phyloP scores from a whole-genome alignment of 306 rosid genomes.

The Sechiopsis laciniata region DNA sequence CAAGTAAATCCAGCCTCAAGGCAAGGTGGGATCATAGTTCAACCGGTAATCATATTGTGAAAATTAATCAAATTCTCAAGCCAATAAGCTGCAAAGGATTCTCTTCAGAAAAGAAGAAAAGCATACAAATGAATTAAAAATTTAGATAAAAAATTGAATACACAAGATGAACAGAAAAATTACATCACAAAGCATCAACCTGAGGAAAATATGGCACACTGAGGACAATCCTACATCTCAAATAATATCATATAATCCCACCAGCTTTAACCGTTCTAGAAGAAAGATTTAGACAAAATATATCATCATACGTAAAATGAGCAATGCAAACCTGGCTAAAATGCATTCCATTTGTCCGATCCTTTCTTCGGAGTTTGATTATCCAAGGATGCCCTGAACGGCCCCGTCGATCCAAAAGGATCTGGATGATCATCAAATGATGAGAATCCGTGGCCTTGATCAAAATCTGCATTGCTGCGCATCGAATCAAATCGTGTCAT shows the following conservation, averaged over 20 bases:
- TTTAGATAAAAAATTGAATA: slow-evolving; percentile 32
- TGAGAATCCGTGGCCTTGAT: slow-evolving; percentile 43
- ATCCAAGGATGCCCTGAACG: slow-evolving; percentile 58
- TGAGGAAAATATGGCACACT: slow-evolving; percentile 31
- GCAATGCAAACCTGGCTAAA: slow-evolving; percentile 40
- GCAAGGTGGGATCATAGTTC: not conserved
- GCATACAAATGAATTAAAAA: slow-evolving; percentile 1
- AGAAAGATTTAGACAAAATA: slow-evolving; percentile 28
- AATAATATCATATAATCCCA: slow-evolving; percentile 28
- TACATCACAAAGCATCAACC: slow-evolving; percentile 40
- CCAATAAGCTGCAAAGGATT: slow-evolving; percentile 18
- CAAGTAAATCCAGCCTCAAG: not conserved
- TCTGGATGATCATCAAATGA: slow-evolving; percentile 71
- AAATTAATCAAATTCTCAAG: slow-evolving; percentile 2
- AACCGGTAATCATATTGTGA: slow-evolving; percentile 18
- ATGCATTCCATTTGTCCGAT: slow-evolving; percentile 79
- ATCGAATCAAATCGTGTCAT: slow-evolving; percentile 15
- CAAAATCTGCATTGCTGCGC: slow-evolving; percentile 57
- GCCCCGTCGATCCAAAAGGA: slow-evolving; percentile 73
- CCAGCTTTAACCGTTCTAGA: slow-evolving; percentile 29
- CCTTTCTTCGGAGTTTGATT: slow-evolving; percentile 61
- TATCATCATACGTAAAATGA: slow-evolving; percentile 18
- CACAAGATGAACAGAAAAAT: slow-evolving; percentile 46
- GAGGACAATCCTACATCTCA: slow-evolving; percentile 37
- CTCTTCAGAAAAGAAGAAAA: slow-evolving; percentile 2